Percentiles rank a stretch among this genome's conserved stretches.
Evolutionary conservation across 2,329 filamentous ascomycete species (phyloP).

Genomic region (Diaporthe sp.): DNA sequence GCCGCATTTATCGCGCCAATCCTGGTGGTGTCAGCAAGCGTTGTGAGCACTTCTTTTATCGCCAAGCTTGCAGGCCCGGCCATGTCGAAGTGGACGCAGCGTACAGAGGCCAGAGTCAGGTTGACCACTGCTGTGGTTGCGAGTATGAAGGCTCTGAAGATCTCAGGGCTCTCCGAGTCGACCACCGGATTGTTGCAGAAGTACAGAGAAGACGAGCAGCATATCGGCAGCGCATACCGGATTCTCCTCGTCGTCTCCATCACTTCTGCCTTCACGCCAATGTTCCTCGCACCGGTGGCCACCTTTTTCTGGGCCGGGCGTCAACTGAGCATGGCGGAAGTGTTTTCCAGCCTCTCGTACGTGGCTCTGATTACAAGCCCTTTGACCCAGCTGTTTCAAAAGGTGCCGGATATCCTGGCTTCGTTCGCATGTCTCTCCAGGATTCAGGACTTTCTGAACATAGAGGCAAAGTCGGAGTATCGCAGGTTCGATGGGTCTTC

Average conservation of each 20-base stretch:
- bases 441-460: conserved; percentile 41
- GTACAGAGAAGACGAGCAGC: conserved; percentile 50
- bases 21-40: conserved; percentile 41
- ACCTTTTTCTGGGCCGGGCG: conserved; percentile 34
- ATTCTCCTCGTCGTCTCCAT: conserved; percentile 41
- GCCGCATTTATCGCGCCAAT: conserved; percentile 33
- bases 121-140: conserved; percentile 42
- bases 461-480: conserved; percentile 36
- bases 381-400: conserved; percentile 43
- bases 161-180: conserved; percentile 39
- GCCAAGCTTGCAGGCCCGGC: conserved; percentile 50
- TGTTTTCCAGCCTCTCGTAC: conserved; percentile 39
- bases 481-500: not conserved
- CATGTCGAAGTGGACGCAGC: conserved; percentile 47
- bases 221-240: conserved; percentile 48
- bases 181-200: conserved; percentile 49
- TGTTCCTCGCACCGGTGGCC: conserved; percentile 25
- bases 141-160: conserved; percentile 38
- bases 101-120: conserved; percentile 42
- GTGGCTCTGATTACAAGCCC: conserved; percentile 38
- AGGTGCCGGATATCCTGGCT: conserved; percentile 42
- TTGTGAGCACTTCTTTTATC: conserved; percentile 45
- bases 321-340: conserved; percentile 13
- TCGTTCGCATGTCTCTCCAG: conserved; percentile 38
- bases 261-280: conserved; percentile 41